Conservation (phyloP, 2,329 filamentous ascomycete species). For the Venturia oleaginea region DNA sequence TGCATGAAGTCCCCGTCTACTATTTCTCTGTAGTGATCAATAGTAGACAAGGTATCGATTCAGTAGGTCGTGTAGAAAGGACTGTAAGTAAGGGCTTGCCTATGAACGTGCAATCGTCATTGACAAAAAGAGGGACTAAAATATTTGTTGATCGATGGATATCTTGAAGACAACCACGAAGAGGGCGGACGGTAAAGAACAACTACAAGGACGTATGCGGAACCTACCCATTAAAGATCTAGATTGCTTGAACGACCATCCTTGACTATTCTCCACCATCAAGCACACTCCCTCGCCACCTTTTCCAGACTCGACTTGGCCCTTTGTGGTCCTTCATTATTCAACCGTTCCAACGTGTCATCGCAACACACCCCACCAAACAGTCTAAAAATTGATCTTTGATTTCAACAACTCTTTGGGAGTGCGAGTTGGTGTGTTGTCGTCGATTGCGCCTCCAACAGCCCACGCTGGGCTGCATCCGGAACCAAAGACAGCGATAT, state of each 20-base stretch:
- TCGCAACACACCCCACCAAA: background rate
- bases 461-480: constrained; percentile 12
- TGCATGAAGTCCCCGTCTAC: too few species aligned
- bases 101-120: too few species aligned
- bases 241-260: background rate
- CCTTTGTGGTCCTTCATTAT: background rate
- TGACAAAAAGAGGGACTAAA: too few species aligned
- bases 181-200: background rate
- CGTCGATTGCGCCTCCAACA: background rate
- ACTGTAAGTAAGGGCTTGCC: too few species aligned
- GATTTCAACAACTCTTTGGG: background rate
- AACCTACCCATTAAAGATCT: background rate
- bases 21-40: too few species aligned
- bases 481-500: background rate
- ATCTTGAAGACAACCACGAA: background rate
- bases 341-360: background rate
- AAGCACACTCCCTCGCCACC: background rate
- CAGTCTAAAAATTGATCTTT: background rate
- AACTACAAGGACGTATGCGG: background rate
- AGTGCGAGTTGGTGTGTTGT: constrained; percentile 6
- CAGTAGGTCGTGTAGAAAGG: too few species aligned
- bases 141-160: too few species aligned
- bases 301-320: background rate
- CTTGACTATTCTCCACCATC: background rate
- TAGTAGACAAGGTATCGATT: too few species aligned